Base-by-base conservation (phyloP, 805 yeast genomes). In the Alloascoidea africana region DNA sequence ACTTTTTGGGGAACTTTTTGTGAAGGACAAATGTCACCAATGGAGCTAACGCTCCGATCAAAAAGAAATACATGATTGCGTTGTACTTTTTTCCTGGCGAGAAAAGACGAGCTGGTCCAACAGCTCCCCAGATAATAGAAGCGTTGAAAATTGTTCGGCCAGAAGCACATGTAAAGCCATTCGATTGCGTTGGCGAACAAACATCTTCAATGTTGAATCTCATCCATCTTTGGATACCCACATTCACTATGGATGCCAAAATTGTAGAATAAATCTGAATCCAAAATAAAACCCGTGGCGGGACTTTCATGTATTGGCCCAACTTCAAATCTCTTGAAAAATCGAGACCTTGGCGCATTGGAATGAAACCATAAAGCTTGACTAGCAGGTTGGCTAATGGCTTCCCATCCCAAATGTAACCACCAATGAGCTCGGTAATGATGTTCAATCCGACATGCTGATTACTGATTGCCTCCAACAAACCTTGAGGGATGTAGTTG, bases 41-140 rank as follows among this genome's bases (percentile, higher is more conserved):
- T 4, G 50, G 47, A 35, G 38, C 44, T 18, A 41, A 32, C 45
- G 53, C 53, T 11, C 85, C 84, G 39, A 73, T 58, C 19, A 77
- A 57, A 61, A 77, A 76, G 43, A 80, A 70, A 68, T 73, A 76
- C 50, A 71, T 69, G 30, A 72, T 51, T 1, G 70, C 63, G 5
- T 72, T 68, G 45, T 72, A 70, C n/a, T 71, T 55, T 3, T 73
- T 67, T 13, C 70, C 64, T 2, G 56, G 54, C 11, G 59, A 39
- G 38, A 43, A 48, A 14, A 49, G 43, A 14, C 51, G 41, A n/a
- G 58, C 55, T 4, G 85, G 83, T 2, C 82, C 82, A 49, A 76
- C 63, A 3, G 62, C 49, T 42, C 78, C 77, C 76, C 77, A 72
- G 38, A 66, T 49, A 18, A 73, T 62, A 4, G 74, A 65, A 3